phyloP scores from a whole-genome alignment of 306 rosid species.

The Vigna mungo region DNA sequence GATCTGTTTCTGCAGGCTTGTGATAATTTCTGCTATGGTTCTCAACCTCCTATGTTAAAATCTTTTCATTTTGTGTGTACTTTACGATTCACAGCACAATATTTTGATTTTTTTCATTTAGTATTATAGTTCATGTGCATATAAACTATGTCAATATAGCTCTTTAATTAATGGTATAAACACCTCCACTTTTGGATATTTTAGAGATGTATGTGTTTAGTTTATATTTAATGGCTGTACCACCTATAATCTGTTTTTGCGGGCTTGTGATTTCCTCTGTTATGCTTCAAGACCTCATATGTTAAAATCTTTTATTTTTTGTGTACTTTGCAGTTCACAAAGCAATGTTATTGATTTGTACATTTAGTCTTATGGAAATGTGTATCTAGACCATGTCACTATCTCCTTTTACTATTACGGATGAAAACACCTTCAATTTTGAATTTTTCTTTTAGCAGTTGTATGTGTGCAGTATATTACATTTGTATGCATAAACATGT shows the following conservation, averaged over 20 bases:
- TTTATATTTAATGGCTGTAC: background rate
- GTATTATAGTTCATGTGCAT: too few relatives aligned
- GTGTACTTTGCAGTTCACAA: background rate
- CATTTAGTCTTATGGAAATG: background rate
- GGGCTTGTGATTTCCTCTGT: background rate
- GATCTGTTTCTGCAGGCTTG: background rate
- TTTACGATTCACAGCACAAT: background rate
- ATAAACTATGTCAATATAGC: background rate
- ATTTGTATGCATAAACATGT: background rate
- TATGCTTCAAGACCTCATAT: background rate
- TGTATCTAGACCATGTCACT: background rate
- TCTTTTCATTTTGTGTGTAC: background rate
- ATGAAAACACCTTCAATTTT: background rate
- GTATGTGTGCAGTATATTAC: background rate
- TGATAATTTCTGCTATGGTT: background rate
- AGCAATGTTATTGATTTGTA: background rate
- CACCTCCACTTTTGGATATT: background rate
- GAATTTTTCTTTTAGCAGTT: background rate
- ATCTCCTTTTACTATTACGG: too few relatives aligned
- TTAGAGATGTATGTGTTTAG: background rate
- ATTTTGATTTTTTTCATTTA: background rate
- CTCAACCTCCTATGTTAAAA: background rate
- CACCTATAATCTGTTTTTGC: slow-evolving; percentile 1
- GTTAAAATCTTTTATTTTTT: background rate
- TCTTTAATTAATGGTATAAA: background rate